These are phyloP conservation scores for Psophocarpus tetragonolobus DNA, from an alignment of 306 rosid species.

Conservation along the genomic window DNA sequence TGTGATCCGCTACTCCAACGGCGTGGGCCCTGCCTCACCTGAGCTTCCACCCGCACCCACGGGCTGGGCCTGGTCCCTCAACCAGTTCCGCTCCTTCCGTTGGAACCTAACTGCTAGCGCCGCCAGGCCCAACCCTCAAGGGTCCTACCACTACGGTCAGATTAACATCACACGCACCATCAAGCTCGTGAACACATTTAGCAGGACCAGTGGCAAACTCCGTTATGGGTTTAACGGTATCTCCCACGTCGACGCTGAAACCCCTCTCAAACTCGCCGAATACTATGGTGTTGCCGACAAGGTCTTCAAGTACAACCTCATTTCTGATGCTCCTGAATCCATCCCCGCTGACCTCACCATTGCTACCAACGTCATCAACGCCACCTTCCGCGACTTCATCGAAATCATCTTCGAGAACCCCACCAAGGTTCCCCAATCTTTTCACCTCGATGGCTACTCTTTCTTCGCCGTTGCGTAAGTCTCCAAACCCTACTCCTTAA, in stretches of 20 bases:
- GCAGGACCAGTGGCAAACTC: too few species aligned
- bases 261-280: constrained; percentile 80
- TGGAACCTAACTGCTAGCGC: constrained; percentile 92
- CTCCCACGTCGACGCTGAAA: constrained; percentile 56
- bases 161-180: constrained; percentile 85
- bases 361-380: constrained; percentile 57
- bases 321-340: constrained; percentile 49
- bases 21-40: constrained; percentile 49
- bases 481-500: too few species aligned
- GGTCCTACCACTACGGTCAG: constrained; percentile 75
- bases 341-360: neutral
- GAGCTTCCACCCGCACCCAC: constrained; percentile 53
- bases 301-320: constrained; percentile 59
- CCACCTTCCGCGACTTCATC: constrained; percentile 49
- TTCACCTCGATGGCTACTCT: constrained; percentile 70
- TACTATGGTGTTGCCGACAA: constrained; percentile 49
- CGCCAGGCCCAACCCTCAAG: constrained; percentile 93
- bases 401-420: constrained; percentile 79
- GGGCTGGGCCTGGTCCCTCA: constrained; percentile 91
- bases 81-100: constrained; percentile 80
- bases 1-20: constrained; percentile 47
- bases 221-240: constrained; percentile 70
- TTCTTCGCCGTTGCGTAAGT: constrained; percentile 71
- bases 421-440: constrained; percentile 59
- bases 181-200: constrained; percentile 46